Base-by-base conservation (phyloP, 257 asterid species). In the Scutellaria minor region DNA sequence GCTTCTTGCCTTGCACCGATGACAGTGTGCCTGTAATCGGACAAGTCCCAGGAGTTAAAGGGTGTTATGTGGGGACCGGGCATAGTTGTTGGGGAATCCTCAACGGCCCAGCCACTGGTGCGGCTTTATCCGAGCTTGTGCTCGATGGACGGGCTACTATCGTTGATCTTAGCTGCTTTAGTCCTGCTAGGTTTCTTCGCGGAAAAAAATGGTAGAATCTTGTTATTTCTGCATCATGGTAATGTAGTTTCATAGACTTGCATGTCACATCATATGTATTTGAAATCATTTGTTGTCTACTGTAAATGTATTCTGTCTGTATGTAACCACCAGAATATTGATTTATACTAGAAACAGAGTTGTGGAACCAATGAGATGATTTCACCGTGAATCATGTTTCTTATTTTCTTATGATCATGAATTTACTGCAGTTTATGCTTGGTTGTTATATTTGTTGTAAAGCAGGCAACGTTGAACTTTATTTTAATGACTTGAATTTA, bases 81-180 rank as follows among this genome's bases (percentile, higher is more conserved):
- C 98, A 94, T 75, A 94, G 85, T 57, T 94, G 98, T 64, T 94
- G 98, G 98, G 98, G 98, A 7, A 94, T 91, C 76, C 83, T 94
- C 7, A 94, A 94, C 51, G 97, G 96, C 58, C 98, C 97, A 0
- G 98, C 96, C 77, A 91, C 97, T 0, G 98, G 98, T 13, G 91
- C 90, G 5, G 92, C 96, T 0, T 15, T 91, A 79, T 83, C 98
- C 1, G 97, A 91, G 81, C 95, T 94, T 24, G 83, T 91, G 14
- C 68, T 94, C 51, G 89, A 89, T 24, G 95, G 97, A 18, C 53
- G 48, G 1, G 71, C 93, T 13, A 78, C 76, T 59, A 76, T 83
- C 2, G 84, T 89, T 52, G 96, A 94, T 87, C 86, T 94, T 47
- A 54, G 77, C 68, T 74, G 24, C 12, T 91, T 89, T 61, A 80